These are phyloP conservation scores for Rhodamnia rubescens DNA, from an alignment of 345 rosid genomes.

Conservation along the genomic window DNA sequence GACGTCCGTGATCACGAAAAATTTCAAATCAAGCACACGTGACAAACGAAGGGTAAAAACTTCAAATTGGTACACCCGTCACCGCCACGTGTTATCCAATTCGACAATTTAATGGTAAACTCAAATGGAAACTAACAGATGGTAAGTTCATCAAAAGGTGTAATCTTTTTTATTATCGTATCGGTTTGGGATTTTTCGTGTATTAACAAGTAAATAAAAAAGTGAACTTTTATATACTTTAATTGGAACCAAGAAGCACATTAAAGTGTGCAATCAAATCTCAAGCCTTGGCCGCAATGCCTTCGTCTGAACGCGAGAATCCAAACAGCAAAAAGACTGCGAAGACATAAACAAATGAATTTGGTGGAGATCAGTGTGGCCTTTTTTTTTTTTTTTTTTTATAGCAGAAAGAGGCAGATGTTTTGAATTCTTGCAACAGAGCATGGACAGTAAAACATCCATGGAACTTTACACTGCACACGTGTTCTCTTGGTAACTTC, in stretches of 20 bases:
- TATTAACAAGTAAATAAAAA: no score
- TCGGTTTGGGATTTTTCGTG: no score
- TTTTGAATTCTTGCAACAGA: conserved; percentile 2
- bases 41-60: no score
- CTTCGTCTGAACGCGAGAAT: not conserved
- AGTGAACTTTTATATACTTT: no score
- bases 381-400: not conserved
- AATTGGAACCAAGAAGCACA: not conserved
- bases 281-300: not conserved
- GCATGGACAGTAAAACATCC: not conserved
- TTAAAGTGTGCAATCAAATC: not conserved
- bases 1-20: no score
- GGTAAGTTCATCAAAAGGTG: no score
- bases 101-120: no score
- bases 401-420: conserved; percentile 4
- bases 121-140: no score
- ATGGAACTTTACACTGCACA: not conserved
- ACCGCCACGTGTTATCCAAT: no score
- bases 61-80: no score
- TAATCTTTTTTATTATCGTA: no score
- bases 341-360: not conserved
- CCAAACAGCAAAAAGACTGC: not conserved
- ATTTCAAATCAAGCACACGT: no score
- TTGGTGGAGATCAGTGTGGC: not conserved
- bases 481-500: not conserved